Evolutionary conservation across 2,329 filamentous ascomycete species (phyloP).

Genomic region (Sphaceloma murrayae): DNA sequence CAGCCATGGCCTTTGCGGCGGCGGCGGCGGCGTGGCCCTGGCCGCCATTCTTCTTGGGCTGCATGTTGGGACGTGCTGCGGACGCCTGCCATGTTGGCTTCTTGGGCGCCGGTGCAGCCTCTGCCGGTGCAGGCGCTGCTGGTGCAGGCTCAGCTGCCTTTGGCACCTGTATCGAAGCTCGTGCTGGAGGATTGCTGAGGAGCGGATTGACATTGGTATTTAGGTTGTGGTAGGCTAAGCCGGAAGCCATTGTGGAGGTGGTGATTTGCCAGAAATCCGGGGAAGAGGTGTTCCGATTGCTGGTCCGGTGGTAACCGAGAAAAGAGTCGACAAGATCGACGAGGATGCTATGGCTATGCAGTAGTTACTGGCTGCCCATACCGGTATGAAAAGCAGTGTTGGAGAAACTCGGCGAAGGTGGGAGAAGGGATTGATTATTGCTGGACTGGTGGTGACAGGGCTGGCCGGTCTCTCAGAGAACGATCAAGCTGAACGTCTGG

Average conservation of each 20-base stretch:
- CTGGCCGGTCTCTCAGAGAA: slow-evolving; percentile 1
- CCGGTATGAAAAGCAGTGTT: neutral
- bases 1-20: slow-evolving; percentile 11
- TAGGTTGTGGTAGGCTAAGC: slow-evolving; percentile 6
- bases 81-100: slow-evolving; percentile 7
- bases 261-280: slow-evolving; percentile 10
- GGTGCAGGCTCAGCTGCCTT: slow-evolving; percentile 8
- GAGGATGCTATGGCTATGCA: neutral
- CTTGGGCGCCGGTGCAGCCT: neutral
- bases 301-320: slow-evolving; percentile 3
- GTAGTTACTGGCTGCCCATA: neutral
- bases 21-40: neutral
- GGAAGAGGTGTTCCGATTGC: slow-evolving; percentile 1
- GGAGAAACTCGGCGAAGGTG: no score
- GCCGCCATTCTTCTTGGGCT: slow-evolving; percentile 12
- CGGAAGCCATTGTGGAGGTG: slow-evolving; percentile 3
- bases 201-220: slow-evolving; percentile 12
- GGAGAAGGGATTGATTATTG: no score
- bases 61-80: slow-evolving; percentile 1
- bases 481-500: no score
- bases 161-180: neutral
- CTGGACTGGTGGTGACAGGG: neutral
- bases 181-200: slow-evolving; percentile 6
- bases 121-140: neutral
- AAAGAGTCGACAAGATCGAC: slow-evolving; percentile 2